phyloP scores from a whole-genome alignment of 331 rosid species.

The Cydonia oblonga region DNA sequence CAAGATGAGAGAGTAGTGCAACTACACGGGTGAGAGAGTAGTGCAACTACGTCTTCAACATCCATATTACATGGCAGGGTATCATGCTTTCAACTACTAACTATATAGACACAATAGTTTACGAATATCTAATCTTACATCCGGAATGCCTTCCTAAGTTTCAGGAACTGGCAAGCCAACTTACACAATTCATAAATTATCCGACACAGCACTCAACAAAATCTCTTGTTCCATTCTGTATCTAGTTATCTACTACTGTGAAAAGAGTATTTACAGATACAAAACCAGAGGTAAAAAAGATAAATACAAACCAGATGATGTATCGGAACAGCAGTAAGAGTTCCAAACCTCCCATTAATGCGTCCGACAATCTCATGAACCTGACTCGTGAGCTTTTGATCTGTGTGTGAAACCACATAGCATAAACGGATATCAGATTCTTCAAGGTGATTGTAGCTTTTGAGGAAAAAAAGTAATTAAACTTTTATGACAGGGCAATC shows the following conservation, averaged over 20 bases:
- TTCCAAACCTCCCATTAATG: slow-evolving; percentile 95
- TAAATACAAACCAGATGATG: slow-evolving; percentile 78
- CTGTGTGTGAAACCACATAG: slow-evolving; percentile 34
- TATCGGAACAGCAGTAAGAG: slow-evolving; percentile 89
- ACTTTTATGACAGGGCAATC: background rate
- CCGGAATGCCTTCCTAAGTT: background rate
- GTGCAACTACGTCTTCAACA: no score
- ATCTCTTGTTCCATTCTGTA: background rate
- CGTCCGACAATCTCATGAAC: slow-evolving; percentile 99
- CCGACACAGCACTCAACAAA: background rate
- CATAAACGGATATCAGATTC: background rate
- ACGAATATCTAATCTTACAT: background rate
- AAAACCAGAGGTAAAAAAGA: slow-evolving; percentile 11
- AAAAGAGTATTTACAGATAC: background rate
- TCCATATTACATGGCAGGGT: no score
- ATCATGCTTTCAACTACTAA: no score
- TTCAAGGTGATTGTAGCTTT: background rate
- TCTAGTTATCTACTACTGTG: background rate
- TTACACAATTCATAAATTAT: background rate
- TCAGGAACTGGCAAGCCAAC: background rate
- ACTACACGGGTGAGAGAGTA: no score
- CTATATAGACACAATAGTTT: no score
- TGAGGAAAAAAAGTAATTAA: background rate
- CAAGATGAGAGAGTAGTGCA: no score
- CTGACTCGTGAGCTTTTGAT: slow-evolving; percentile 94